Evolutionary conservation across 139 green algal species (phyloP).

Genomic region (Edaphochlamys debaryana): DNA sequence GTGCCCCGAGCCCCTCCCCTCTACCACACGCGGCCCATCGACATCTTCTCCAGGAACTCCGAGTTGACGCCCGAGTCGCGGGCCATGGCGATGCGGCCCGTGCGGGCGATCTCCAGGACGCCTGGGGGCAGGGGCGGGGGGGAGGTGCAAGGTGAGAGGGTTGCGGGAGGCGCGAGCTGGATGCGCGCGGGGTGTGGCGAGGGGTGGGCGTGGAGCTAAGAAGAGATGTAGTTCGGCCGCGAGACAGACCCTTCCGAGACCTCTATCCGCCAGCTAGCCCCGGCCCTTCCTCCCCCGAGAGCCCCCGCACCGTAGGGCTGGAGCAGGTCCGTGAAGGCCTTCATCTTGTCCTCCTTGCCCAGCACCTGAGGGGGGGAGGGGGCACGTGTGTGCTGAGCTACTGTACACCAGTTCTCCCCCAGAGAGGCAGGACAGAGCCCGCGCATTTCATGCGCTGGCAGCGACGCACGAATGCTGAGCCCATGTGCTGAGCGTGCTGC

Average conservation of each 20-base stretch:
- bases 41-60: constrained; percentile 72
- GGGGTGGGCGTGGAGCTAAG: too few relatives aligned
- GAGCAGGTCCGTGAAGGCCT: constrained; percentile 84
- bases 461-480: too few relatives aligned
- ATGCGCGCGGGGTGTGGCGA: too few relatives aligned
- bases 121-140: constrained; percentile 49
- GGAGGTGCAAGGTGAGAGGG: background rate
- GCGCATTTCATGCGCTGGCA: too few relatives aligned
- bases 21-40: constrained; percentile 39
- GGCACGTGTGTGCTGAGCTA: too few relatives aligned
- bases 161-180: background rate
- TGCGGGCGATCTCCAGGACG: constrained; percentile 93
- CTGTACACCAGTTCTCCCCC: too few relatives aligned
- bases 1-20: too few relatives aligned
- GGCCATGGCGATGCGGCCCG: constrained; percentile 84
- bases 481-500: too few relatives aligned
- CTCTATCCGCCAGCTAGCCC: background rate
- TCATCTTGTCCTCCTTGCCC: constrained; percentile 93
- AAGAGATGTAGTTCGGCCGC: too few relatives aligned
- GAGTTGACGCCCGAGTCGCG: constrained; percentile 90
- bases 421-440: too few relatives aligned
- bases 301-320: constrained; percentile 76
- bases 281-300: background rate
- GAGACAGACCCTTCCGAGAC: too few relatives aligned
- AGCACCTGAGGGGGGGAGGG: too few relatives aligned